Percentiles rank a stretch among this genome's conserved stretches.
Conservation (phyloP, 345 rosid species). For the Theobroma cacao region DNA sequence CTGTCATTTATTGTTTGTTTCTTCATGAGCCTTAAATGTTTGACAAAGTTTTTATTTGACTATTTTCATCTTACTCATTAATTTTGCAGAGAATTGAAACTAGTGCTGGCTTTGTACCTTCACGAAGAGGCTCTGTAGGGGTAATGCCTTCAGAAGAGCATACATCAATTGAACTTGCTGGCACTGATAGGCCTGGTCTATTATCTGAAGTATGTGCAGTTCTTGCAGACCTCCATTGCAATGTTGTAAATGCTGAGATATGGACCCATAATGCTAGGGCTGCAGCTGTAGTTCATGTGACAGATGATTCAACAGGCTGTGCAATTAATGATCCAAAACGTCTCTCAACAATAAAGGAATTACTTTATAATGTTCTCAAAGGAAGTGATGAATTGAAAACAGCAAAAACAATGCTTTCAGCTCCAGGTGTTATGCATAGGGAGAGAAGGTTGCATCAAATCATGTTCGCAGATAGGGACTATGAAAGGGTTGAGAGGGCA, state of each 20-base stretch:
- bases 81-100: constrained; percentile 68
- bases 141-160: constrained; percentile 77
- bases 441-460: constrained; percentile 93
- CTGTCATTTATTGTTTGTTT: neutral
- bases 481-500: constrained; percentile 55
- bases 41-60: neutral
- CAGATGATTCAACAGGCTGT: constrained; percentile 51
- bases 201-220: constrained; percentile 91
- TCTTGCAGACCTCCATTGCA: constrained; percentile 77
- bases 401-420: constrained; percentile 60
- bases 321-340: constrained; percentile 64
- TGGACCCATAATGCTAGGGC: constrained; percentile 97
- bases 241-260: constrained; percentile 82
- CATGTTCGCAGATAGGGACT: constrained; percentile 91
- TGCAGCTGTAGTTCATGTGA: constrained; percentile 83
- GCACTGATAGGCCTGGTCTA: constrained; percentile 83
- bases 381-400: constrained; percentile 53
- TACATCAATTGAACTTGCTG: constrained; percentile 79
- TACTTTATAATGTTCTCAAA: constrained; percentile 67
- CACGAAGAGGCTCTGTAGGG: constrained; percentile 70
- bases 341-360: constrained; percentile 58
- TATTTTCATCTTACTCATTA: neutral
- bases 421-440: constrained; percentile 54
- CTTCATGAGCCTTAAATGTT: neutral
- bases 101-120: constrained; percentile 56